Conservation (phyloP, 257 asterid species). For the Orobanche coerulescens region DNA sequence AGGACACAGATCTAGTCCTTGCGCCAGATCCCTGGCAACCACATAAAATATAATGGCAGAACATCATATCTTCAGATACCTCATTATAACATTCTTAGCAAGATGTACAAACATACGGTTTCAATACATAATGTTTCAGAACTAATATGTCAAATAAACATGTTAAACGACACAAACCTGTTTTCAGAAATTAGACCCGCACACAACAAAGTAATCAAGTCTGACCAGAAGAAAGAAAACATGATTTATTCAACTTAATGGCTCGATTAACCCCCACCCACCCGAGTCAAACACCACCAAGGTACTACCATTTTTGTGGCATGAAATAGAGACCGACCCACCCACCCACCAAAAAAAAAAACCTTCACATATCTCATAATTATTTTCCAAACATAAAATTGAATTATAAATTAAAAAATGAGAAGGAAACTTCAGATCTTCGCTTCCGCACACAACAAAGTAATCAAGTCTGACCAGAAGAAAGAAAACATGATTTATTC, state of each 20-base stretch:
- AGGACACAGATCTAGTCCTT: no score
- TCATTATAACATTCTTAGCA: conserved; percentile 12
- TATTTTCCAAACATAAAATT: background rate
- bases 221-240: no score
- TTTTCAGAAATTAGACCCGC: background rate
- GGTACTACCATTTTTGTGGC: background rate
- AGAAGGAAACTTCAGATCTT: background rate
- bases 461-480: no score
- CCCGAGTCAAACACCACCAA: background rate
- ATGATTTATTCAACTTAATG: no score
- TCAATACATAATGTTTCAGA: background rate
- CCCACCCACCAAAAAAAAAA: no score
- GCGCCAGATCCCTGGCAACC: no score
- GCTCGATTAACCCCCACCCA: no score
- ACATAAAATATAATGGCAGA: no score
- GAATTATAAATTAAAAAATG: background rate
- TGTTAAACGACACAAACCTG: background rate
- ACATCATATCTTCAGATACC: no score
- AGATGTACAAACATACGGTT: background rate
- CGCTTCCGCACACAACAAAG: background rate
- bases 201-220: no score
- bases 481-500: no score
- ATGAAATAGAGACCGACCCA: no score
- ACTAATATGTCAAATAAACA: background rate
- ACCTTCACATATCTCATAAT: background rate